phyloP scores from a whole-genome alignment of 805 yeast genomes.

The Candida mattraensis region DNA sequence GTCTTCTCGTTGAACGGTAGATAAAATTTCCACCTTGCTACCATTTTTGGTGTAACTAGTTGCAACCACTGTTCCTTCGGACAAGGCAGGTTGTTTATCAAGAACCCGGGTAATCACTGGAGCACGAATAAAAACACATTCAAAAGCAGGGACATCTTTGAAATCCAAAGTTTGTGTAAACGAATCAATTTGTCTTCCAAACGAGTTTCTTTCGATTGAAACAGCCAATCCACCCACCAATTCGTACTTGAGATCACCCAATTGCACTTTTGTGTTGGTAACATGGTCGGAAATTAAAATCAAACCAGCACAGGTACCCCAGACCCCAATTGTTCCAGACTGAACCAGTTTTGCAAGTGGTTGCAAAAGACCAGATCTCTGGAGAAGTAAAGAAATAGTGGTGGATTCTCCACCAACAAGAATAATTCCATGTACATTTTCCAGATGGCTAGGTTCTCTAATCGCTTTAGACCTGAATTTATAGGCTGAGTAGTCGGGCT shows the following conservation, averaged over 20 bases:
- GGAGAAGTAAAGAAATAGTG: constrained; percentile 68
- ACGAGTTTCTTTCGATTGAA: constrained; percentile 67
- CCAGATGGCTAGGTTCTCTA: constrained; percentile 50
- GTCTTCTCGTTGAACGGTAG: constrained; percentile 34
- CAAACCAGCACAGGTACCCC: constrained; percentile 90
- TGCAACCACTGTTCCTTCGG: constrained; percentile 14
- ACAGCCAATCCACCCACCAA: constrained; percentile 66
- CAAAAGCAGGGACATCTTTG: constrained; percentile 31
- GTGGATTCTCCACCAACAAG: constrained; percentile 75
- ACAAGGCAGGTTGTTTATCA: not conserved
- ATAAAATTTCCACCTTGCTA: constrained; percentile 42
- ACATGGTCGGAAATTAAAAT: constrained; percentile 60
- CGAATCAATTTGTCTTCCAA: constrained; percentile 74
- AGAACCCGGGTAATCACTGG: constrained; percentile 51
- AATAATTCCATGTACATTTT: constrained; percentile 54
- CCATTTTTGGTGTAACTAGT: constrained; percentile 14
- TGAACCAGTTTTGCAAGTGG: constrained; percentile 54
- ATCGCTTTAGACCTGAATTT: constrained; percentile 46
- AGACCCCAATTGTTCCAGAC: constrained; percentile 50
- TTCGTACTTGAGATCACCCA: constrained; percentile 35
- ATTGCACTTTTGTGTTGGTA: constrained; percentile 51
- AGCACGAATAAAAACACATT: constrained; percentile 68
- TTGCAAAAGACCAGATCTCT: constrained; percentile 55
- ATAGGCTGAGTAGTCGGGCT: constrained; percentile 29
- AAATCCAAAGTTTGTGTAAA: constrained; percentile 50